phyloP scores from a whole-genome alignment of 371 early-diverging fungal genomes.

The Smittium mucronatum region DNA sequence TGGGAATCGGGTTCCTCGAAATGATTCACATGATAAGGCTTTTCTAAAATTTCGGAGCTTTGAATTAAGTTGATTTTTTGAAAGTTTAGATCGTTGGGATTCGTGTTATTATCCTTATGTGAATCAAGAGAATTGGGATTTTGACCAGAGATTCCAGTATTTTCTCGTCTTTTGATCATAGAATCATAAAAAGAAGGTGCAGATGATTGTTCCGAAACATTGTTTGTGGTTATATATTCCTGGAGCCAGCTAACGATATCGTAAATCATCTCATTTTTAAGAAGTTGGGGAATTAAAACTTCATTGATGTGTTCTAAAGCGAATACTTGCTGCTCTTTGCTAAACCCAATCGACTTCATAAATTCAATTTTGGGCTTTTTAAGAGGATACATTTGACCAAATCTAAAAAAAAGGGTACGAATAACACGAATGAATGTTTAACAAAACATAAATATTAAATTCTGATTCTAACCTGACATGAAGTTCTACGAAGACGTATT shows the following conservation, averaged over 20 bases:
- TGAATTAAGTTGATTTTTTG: conserved; percentile 12
- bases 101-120: neutral
- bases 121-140: conserved; percentile 36
- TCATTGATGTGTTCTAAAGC: conserved; percentile 32
- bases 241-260: conserved; percentile 48
- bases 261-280: conserved; percentile 63
- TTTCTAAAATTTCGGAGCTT: conserved; percentile 29
- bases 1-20: conserved; percentile 15
- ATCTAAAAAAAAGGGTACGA: conserved; percentile 25
- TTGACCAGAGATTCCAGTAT: conserved; percentile 47
- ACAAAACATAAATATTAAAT: conserved; percentile 12
- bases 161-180: conserved; percentile 38
- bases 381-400: conserved; percentile 54
- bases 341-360: conserved; percentile 41
- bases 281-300: conserved; percentile 33
- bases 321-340: conserved; percentile 35
- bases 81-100: neutral
- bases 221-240: conserved; percentile 50
- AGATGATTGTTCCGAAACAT: conserved; percentile 27
- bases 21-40: conserved; percentile 13
- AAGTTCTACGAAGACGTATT: conserved; percentile 16
- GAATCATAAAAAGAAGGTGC: conserved; percentile 30
- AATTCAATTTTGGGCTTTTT: conserved; percentile 48
- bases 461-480: too few relatives aligned
- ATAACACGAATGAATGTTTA: neutral